A percentile compares a stretch with the other conserved stretches of the same genome.
These are phyloP conservation scores for Mortierella sp. DNA, from an alignment of 371 early-diverging fungal genomes.

Conservation along the genomic window DNA sequence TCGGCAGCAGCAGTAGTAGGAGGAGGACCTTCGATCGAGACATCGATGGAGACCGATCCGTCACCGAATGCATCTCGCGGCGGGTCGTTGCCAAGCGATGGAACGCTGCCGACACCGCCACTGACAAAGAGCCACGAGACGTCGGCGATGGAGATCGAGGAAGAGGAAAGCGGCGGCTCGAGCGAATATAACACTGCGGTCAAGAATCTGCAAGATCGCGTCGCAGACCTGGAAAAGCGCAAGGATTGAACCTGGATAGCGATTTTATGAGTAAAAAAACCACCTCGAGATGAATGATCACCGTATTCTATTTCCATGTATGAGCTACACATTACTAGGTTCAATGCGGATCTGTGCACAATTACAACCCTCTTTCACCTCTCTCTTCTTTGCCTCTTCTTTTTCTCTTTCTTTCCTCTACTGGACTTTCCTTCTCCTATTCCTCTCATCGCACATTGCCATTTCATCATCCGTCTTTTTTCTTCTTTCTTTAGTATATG, in stretches of 20 bases:
- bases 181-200: constrained; percentile 16
- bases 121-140: constrained; percentile 32
- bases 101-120: constrained; percentile 46
- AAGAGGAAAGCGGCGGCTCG: constrained; percentile 3
- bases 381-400: too few species aligned
- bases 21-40: constrained; percentile 2
- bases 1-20: constrained; percentile 2
- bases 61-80: neutral
- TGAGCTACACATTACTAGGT: too few species aligned
- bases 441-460: too few species aligned
- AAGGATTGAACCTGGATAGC: constrained; percentile 18
- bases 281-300: too few species aligned
- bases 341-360: too few species aligned
- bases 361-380: too few species aligned
- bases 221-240: constrained; percentile 21
- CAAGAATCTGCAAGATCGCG: constrained; percentile 29
- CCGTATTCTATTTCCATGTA: too few species aligned
- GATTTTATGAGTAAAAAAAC: too few species aligned
- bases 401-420: too few species aligned
- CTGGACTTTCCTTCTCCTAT: too few species aligned
- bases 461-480: too few species aligned
- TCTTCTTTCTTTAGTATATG: too few species aligned
- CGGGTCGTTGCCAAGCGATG: constrained; percentile 21
- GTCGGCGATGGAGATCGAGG: constrained; percentile 32
- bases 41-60: constrained; percentile 2